Evolutionary conservation across 495 filamentous ascomycete species (phyloP), one percentile per base, ranked within the genome.

Genomic region (Penicillium manginii): DNA sequence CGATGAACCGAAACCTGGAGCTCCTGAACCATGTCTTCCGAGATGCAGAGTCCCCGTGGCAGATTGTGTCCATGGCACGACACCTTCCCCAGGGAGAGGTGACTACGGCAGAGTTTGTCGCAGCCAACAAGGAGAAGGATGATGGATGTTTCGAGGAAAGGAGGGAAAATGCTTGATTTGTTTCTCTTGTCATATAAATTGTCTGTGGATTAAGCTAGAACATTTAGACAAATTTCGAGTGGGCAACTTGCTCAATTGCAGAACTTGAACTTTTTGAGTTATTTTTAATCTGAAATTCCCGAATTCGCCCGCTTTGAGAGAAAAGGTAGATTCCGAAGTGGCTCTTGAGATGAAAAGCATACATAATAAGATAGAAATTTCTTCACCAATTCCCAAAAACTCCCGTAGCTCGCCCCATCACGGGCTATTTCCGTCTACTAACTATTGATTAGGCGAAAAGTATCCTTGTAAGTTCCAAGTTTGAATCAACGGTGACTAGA

Each of bases 1-100:
- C 67, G 0, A 67, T 67, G 64, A 64, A 64, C 26, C 64, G 65
- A 26, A 67, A 64, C 14, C 40, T 70, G 47, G 67, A 70, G 42
- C 50, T 54, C 19, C 45, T 66, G 4, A 60, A 63, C 47, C 60
- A 63, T 40, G 60, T 66, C 32, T 66, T 66, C 48, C 59, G 53
- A 0, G 63, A 66, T 52, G 59, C 60, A 5, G 49, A 55, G 1
- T 46, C 59, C 21, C 14, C 55, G 3, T 66, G 63, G 63, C 40
- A 66, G n/a, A 66, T 66, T 50, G 63, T 66, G 12, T 54, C 63
- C 48, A 66, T 62, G 56, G 63, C 63, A 39, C 59, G 62, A 21
- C 55, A 63, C 32, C 29, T 68, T 21, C 65, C 65, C 1, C 59
- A 62, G 45, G 65, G 65, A 22, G 65, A 68, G 37, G 40, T 52